Evolutionary conservation across 2,329 filamentous ascomycete genomes (phyloP).

Genomic region (Penicillium sp.): DNA sequence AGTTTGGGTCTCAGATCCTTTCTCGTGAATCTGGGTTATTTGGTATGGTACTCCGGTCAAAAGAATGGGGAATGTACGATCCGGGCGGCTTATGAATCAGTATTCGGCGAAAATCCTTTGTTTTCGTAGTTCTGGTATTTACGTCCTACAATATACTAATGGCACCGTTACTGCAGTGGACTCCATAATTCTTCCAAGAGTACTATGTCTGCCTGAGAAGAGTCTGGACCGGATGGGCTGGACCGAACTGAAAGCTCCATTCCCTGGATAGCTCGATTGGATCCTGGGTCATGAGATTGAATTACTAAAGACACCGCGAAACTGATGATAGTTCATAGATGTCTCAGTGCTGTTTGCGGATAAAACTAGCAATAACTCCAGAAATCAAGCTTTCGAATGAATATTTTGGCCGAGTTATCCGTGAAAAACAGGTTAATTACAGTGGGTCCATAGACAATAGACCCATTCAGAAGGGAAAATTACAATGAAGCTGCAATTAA

Average conservation of each 20-base stretch:
- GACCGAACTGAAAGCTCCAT: background rate
- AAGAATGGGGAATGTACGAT: background rate
- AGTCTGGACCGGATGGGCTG: background rate
- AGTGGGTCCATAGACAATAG: background rate
- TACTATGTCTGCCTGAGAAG: background rate
- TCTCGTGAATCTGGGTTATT: background rate
- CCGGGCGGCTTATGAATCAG: background rate
- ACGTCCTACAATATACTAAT: conserved; percentile 7
- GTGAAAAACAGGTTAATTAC: background rate
- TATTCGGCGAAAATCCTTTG: background rate
- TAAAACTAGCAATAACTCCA: background rate
- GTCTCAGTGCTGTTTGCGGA: conserved; percentile 18
- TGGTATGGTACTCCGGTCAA: background rate
- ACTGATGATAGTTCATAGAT: conserved; percentile 2
- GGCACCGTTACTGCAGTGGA: conserved; percentile 19
- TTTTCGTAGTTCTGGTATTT: conserved; percentile 11
- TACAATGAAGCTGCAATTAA: conserved; percentile 11
- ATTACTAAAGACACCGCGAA: conserved; percentile 2
- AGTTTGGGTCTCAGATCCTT: conserved; percentile 9
- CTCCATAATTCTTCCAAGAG: background rate
- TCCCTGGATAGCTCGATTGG: conserved; percentile 1
- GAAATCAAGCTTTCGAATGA: background rate
- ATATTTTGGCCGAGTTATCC: background rate
- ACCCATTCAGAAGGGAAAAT: background rate
- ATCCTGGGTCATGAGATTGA: background rate